Conservation (phyloP, 1,284 basidiomycete species). For the Leccinum subrobustum region DNA sequence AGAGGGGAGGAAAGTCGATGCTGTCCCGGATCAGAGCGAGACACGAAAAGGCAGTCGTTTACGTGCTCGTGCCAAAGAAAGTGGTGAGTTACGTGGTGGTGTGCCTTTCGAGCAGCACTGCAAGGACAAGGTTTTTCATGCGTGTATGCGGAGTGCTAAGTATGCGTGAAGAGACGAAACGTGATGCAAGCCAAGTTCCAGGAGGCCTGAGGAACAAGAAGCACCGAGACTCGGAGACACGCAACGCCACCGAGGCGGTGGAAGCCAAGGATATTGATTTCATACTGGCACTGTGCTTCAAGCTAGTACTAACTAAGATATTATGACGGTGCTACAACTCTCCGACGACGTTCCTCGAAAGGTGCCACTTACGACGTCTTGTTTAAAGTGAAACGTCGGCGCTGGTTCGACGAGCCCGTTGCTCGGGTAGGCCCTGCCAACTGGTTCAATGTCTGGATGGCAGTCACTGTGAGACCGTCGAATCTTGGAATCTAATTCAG, state of each 20-base stretch:
- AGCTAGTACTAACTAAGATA: not conserved
- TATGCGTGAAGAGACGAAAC: slow-evolving; percentile 1
- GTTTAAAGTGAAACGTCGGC: not conserved
- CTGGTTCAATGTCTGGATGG: not conserved
- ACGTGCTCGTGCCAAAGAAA: not conserved
- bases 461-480: not conserved
- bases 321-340: not conserved
- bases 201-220: not conserved
- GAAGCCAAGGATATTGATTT: not conserved
- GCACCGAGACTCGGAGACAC: not conserved
- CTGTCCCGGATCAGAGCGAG: slow-evolving; percentile 17
- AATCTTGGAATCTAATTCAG: not conserved
- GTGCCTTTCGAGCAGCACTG: slow-evolving; percentile 27
- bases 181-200: not conserved
- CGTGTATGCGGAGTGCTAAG: not conserved
- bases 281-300: not conserved
- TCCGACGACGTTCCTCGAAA: not conserved
- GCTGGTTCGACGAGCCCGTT: not conserved
- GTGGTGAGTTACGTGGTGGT: slow-evolving; percentile 16
- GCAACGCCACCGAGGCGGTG: not conserved
- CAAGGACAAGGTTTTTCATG: slow-evolving; percentile 32
- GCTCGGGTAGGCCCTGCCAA: not conserved
- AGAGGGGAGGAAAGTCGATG: not conserved
- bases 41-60: not conserved
- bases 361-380: not conserved